Evolutionary conservation across 331 rosid genomes (phyloP).

Genomic region (Phaseolus coccineus): DNA sequence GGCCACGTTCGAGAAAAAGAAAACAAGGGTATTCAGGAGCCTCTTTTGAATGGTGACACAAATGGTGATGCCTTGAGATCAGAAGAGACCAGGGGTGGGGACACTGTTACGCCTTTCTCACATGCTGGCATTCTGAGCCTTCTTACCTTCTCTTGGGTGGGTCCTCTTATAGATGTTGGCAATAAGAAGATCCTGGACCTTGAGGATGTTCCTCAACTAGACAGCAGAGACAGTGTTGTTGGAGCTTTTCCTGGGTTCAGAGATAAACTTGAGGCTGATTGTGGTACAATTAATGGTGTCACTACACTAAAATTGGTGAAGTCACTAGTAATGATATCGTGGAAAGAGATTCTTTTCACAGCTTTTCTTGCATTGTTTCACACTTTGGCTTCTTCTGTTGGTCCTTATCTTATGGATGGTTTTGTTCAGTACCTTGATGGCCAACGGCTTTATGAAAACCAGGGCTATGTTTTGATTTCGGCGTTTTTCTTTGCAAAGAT

Average conservation of each 20-base stretch:
- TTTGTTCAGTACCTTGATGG: constrained; percentile 89
- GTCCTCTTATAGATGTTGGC: constrained; percentile 72
- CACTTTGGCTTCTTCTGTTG: constrained; percentile 74
- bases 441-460: constrained; percentile 54
- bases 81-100: constrained; percentile 59
- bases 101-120: constrained; percentile 72
- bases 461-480: constrained; percentile 69
- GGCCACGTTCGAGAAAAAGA: not conserved
- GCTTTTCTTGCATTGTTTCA: constrained; percentile 48
- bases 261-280: constrained; percentile 58
- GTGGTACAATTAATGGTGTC: constrained; percentile 55
- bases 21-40: constrained; percentile 55
- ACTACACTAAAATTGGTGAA: constrained; percentile 68
- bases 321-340: constrained; percentile 53
- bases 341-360: constrained; percentile 74
- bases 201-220: constrained; percentile 91
- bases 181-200: constrained; percentile 75
- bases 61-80: constrained; percentile 21
- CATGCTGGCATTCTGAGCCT: constrained; percentile 81
- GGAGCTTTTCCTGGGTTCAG: constrained; percentile 59
- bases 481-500: constrained; percentile 73
- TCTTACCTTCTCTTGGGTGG: constrained; percentile 82
- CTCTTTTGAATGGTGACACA: constrained; percentile 68
- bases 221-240: constrained; percentile 60
- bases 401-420: constrained; percentile 80